Evolutionary conservation across 306 rosid genomes (phyloP), one percentile per base, ranked within the genome.

Genomic region (Cyamopsis tetragonoloba): DNA sequence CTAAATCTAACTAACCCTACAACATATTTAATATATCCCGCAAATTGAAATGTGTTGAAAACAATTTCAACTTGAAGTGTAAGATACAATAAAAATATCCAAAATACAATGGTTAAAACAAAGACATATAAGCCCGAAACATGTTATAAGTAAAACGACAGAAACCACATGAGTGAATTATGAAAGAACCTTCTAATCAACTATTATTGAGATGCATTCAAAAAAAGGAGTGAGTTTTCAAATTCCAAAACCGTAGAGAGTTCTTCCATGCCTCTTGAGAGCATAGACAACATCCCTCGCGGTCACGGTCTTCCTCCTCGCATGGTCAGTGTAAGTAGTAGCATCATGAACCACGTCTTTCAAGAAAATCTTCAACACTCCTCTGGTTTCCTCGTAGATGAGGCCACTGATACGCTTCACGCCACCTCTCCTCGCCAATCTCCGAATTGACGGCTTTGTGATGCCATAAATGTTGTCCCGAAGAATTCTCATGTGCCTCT

Each of bases 311-410:
- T 70, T 70, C 35, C 74, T 70, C 47, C 74, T 70, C 0, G 74
- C 66, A 0, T 70, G 74, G 17, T 70, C 66, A 0, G 74, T 70
- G 74, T 70, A 70, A 0, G 74, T 70, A 2, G 56, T 57, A 0
- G 74, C 66, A 70, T 70, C 74, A 0, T 66, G 74, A 19, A 70
- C 56, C 3, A 76, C 71, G 3, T 76, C 69, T 7, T 76, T 76
- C 53, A 68, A 17, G 26, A 76, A 76, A 2, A 76, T 68, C 50
- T 76, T 68, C 7, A 76, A 11, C 0, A 76, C 80, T 0, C 80
- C 80, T 43, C 80, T 68, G 0, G 80, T 76, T n/a, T 76, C 80
- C 6, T 76, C 75, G 7, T 76, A 77, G 38, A 77, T 70, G 47
- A 77, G 26, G 0, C 77, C 77, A 4, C 77, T 77, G 28, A 77